Conservation (phyloP, 73 alveolate species). For the Durusdinium trenchii region DNA sequence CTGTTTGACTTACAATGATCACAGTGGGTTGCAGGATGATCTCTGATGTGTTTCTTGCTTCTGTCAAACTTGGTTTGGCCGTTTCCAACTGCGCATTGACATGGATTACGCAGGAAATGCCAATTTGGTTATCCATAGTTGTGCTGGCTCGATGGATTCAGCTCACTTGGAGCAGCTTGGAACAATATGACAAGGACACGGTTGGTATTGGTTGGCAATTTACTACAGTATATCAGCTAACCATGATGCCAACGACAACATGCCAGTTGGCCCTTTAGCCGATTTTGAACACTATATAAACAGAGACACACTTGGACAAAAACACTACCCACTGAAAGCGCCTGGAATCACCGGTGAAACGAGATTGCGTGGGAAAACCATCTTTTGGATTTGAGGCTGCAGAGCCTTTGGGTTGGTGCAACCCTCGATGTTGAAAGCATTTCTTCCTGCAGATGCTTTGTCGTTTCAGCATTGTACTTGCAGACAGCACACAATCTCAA, state of each 20-base stretch:
- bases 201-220: too few relatives aligned
- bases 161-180: slow-evolving; percentile 88
- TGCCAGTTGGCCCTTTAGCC: too few relatives aligned
- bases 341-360: too few relatives aligned
- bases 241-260: too few relatives aligned
- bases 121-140: slow-evolving; percentile 62
- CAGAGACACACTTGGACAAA: too few relatives aligned
- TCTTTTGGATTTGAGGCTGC: not conserved
- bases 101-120: slow-evolving; percentile 21
- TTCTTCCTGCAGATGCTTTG: not conserved
- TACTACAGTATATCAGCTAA: too few relatives aligned
- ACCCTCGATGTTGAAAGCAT: not conserved
- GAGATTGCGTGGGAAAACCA: not conserved
- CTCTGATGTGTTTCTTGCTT: not conserved
- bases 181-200: not conserved
- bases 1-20: not conserved
- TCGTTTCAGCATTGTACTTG: not conserved
- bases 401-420: slow-evolving; percentile 50
- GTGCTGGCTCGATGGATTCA: slow-evolving; percentile 91
- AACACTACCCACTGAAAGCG: too few relatives aligned
- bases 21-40: slow-evolving; percentile 37
- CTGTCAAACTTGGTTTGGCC: not conserved
- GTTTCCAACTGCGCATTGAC: not conserved
- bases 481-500: not conserved
- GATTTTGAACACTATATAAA: too few relatives aligned